Evolutionary conservation across 2,329 filamentous ascomycete species (phyloP).

Genomic region (Beauveria sp.): DNA sequence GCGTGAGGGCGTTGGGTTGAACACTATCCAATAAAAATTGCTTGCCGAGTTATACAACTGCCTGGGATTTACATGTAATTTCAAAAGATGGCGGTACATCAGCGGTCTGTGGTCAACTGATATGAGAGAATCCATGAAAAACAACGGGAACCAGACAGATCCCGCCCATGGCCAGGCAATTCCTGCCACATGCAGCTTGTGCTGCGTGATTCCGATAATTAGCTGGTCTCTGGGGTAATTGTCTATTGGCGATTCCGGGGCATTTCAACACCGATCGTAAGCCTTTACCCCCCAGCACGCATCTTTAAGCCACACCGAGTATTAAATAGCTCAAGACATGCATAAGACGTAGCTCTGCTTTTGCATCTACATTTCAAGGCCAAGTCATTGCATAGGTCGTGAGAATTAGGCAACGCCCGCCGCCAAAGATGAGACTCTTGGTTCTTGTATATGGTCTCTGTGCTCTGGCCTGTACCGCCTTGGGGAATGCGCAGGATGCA

Average conservation of each 20-base stretch:
- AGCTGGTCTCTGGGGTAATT: neutral
- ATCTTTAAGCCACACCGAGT: neutral
- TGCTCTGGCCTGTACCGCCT: neutral
- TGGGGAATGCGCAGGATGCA: conserved; percentile 4
- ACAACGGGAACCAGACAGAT: too few relatives aligned
- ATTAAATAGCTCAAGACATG: neutral
- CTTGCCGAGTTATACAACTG: too few relatives aligned
- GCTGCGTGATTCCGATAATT: neutral
- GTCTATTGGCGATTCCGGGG: neutral
- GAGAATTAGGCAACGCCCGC: neutral
- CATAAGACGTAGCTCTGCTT: neutral
- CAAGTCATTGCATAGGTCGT: too few relatives aligned
- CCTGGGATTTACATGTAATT: too few relatives aligned
- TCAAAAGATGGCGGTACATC: too few relatives aligned
- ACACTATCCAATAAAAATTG: too few relatives aligned
- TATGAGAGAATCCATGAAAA: too few relatives aligned
- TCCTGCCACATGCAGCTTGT: too few relatives aligned
- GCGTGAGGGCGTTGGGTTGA: too few relatives aligned
- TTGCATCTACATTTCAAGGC: neutral
- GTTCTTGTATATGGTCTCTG: neutral
- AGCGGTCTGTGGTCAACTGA: too few relatives aligned
- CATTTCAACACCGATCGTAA: conserved; percentile 2
- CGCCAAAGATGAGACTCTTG: neutral
- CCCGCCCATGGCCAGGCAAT: too few relatives aligned
- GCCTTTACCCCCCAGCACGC: neutral